Evolutionary conservation across 2,329 filamentous ascomycete genomes (phyloP).

Genomic region (Cladosporium velox): DNA sequence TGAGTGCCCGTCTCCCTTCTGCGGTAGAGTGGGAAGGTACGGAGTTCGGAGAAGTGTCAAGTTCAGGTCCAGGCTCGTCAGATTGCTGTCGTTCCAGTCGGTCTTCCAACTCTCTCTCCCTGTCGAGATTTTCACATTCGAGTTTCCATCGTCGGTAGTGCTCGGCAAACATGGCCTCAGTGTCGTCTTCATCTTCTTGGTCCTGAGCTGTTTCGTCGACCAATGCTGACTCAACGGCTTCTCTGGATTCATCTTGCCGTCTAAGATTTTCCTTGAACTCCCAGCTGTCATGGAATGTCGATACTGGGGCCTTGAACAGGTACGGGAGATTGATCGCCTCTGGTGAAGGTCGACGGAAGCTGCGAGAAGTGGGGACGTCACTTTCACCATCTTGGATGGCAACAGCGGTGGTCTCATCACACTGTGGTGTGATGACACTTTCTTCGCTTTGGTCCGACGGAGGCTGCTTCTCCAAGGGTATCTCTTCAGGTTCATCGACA

Average conservation of each 20-base stretch:
- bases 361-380: slow-evolving; percentile 23
- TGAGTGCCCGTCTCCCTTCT: slow-evolving; percentile 53
- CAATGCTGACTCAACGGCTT: slow-evolving; percentile 38
- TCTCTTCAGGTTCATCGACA: slow-evolving; percentile 26
- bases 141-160: slow-evolving; percentile 46
- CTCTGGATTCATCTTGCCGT: slow-evolving; percentile 38
- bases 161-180: slow-evolving; percentile 38
- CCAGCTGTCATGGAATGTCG: slow-evolving; percentile 45
- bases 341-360: slow-evolving; percentile 39
- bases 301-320: slow-evolving; percentile 40
- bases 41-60: slow-evolving; percentile 45
- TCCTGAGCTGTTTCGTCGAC: slow-evolving; percentile 31
- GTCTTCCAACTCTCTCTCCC: slow-evolving; percentile 43
- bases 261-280: slow-evolving; percentile 40
- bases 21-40: slow-evolving; percentile 46
- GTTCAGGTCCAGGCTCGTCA: slow-evolving; percentile 41
- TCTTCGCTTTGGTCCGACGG: slow-evolving; percentile 35
- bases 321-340: slow-evolving; percentile 49
- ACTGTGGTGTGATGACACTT: slow-evolving; percentile 37
- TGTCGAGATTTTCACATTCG: slow-evolving; percentile 44
- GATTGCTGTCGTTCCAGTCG: slow-evolving; percentile 39
- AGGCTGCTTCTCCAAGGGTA: slow-evolving; percentile 20
- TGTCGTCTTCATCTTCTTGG: slow-evolving; percentile 36
- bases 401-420: slow-evolving; percentile 31
- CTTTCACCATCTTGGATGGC: slow-evolving; percentile 31